Base-by-base conservation (phyloP, 2,329 filamentous ascomycete species). In the Trichoderma sp. region DNA sequence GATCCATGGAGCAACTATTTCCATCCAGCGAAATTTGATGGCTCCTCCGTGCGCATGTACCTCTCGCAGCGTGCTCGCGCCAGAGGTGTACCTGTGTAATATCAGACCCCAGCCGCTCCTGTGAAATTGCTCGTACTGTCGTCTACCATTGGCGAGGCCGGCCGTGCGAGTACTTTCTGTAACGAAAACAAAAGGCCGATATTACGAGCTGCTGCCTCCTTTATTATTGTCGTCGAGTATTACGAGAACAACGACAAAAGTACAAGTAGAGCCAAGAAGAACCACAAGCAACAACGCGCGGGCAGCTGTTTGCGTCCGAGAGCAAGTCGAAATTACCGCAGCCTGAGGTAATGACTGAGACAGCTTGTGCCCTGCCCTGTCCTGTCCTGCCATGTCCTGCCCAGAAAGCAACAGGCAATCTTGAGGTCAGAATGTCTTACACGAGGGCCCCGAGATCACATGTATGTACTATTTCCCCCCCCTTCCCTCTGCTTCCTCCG, bases 41-140 rank as follows among this genome's bases (percentile, higher is more conserved):
- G 30, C 17, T 41, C n/a, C 19, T 24, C 19, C 19, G 19, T 21
- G 15, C 30, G 19, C 17, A n/a, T 54, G 19, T 52, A 61, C 43
- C 44, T 48, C 30, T 41, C 44, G 44, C 28, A 26, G 57, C 58
- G 3, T 39, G 34, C 7, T 14, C 12, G 34, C 34, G 34, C 34
- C 10, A 10, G 2, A 3, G 34, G 34, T 39, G 34, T 39, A 39
- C 34, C 12, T 39, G 10, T 39, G 34, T 9, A 12, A 12, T 39
- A 39, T 39, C 34, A 39, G 12, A 12, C 34, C 34, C 50, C 30
- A 39, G 50, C 19, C 34, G 43, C 43, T 24, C 30, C n/a, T 51
- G 58, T 43, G 34, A 61, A 61, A 61, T 61, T 61, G 34, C 58
- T 43, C 58, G 58, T 61, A 52, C 58, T 61, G 24, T 61, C 34